These are phyloP conservation scores for Fonsecaea pugnacius DNA, from an alignment of 2,329 filamentous ascomycete species.

Conservation along the genomic window DNA sequence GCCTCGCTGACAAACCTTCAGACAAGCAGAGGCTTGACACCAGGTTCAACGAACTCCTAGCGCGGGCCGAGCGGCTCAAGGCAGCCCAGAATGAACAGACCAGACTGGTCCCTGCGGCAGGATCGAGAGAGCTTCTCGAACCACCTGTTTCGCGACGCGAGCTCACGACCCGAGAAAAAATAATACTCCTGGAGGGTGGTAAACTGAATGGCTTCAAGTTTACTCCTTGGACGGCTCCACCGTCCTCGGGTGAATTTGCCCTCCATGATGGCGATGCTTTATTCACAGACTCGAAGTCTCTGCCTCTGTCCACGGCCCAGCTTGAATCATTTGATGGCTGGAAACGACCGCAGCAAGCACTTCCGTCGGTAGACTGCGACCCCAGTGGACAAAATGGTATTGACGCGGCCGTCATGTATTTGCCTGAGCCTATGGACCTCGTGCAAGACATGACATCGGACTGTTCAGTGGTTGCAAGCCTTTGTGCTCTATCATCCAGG, in stretches of 20 bases:
- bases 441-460: slow-evolving; percentile 96
- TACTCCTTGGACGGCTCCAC: slow-evolving; percentile 76
- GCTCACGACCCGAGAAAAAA: slow-evolving; percentile 71
- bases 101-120: background rate
- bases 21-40: slow-evolving; percentile 70
- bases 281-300: slow-evolving; percentile 70
- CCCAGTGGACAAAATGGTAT: slow-evolving; percentile 32
- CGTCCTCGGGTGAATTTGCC: slow-evolving; percentile 66
- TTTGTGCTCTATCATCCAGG: slow-evolving; percentile 79
- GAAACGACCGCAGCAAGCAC: slow-evolving; percentile 74
- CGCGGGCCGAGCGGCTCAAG: slow-evolving; percentile 77
- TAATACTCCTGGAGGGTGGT: slow-evolving; percentile 76
- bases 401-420: slow-evolving; percentile 60
- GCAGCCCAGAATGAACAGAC: slow-evolving; percentile 14
- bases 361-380: slow-evolving; percentile 48
- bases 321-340: slow-evolving; percentile 77
- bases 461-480: slow-evolving; percentile 93
- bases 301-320: slow-evolving; percentile 76
- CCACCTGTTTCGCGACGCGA: slow-evolving; percentile 57
- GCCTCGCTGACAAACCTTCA: slow-evolving; percentile 60
- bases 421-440: slow-evolving; percentile 68
- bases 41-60: slow-evolving; percentile 72
- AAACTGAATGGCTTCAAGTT: slow-evolving; percentile 82
- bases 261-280: slow-evolving; percentile 52
- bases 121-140: slow-evolving; percentile 31